These are phyloP conservation scores for Fusarium devonianum DNA, from an alignment of 2,329 filamentous ascomycete genomes.

Conservation along the genomic window DNA sequence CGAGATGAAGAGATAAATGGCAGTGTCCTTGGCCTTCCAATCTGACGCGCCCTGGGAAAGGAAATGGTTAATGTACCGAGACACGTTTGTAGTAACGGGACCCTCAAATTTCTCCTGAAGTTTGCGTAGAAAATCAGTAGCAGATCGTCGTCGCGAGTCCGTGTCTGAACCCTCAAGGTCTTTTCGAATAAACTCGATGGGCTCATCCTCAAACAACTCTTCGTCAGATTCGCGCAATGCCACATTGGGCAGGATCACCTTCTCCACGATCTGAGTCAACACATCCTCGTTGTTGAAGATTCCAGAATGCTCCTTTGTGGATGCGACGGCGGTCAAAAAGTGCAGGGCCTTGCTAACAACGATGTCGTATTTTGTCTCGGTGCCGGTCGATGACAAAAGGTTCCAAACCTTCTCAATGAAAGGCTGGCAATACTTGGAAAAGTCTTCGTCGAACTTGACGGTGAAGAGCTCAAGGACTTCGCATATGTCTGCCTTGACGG, in stretches of 20 bases:
- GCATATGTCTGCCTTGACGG: slow-evolving; percentile 91
- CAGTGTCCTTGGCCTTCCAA: slow-evolving; percentile 98
- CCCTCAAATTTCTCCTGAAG: slow-evolving; percentile 88
- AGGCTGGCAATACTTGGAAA: slow-evolving; percentile 77
- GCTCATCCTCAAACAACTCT: slow-evolving; percentile 97
- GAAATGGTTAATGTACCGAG: slow-evolving; percentile 86
- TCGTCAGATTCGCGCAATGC: slow-evolving; percentile 90
- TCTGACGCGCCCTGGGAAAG: slow-evolving; percentile 80
- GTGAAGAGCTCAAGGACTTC: slow-evolving; percentile 89
- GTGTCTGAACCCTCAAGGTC: slow-evolving; percentile 97
- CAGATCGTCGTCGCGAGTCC: slow-evolving; percentile 88
- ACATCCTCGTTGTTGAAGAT: slow-evolving; percentile 85
- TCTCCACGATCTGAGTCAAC: slow-evolving; percentile 88
- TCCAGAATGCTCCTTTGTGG: slow-evolving; percentile 77
- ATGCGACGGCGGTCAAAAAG: slow-evolving; percentile 89
- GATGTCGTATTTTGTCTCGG: slow-evolving; percentile 91
- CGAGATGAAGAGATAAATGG: slow-evolving; percentile 94
- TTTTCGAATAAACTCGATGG: slow-evolving; percentile 95
- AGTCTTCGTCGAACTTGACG: slow-evolving; percentile 94
- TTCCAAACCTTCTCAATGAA: slow-evolving; percentile 94
- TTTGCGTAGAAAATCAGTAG: slow-evolving; percentile 91
- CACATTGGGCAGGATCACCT: slow-evolving; percentile 94
- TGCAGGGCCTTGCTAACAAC: slow-evolving; percentile 94
- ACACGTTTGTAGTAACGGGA: slow-evolving; percentile 85
- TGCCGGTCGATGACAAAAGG: slow-evolving; percentile 83